These are phyloP conservation scores for Solanum ossicruentum DNA, from an alignment of 257 asterid genomes.

Conservation along the genomic window DNA sequence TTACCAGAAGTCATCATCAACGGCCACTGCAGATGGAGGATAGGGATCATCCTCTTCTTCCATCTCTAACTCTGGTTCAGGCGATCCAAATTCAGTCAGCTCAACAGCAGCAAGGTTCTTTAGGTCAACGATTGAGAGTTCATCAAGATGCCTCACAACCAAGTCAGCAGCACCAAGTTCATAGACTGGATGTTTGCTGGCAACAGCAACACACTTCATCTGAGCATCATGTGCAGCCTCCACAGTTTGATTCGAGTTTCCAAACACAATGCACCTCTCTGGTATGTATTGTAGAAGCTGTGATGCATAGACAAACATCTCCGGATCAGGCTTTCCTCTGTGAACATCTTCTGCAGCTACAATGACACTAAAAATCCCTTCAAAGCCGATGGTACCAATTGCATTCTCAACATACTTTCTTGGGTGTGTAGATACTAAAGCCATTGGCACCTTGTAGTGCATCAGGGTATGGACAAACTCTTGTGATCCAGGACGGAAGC, in stretches of 20 bases:
- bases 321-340: constrained; percentile 95
- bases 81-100: constrained; percentile 45
- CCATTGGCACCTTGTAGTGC: constrained; percentile 87
- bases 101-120: constrained; percentile 80
- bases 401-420: constrained; percentile 60
- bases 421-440: constrained; percentile 82
- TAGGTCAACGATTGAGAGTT: constrained; percentile 74
- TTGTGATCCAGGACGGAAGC: constrained; percentile 74
- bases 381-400: constrained; percentile 50
- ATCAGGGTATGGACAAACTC: constrained; percentile 52
- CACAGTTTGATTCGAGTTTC: constrained; percentile 79
- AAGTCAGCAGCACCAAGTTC: constrained; percentile 92
- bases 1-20: constrained; percentile 68
- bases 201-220: constrained; percentile 93
- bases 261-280: constrained; percentile 81
- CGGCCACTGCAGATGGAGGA: constrained; percentile 35
- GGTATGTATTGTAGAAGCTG: constrained; percentile 74
- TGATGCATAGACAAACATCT: constrained; percentile 84
- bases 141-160: constrained; percentile 69
- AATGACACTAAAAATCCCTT: constrained; percentile 54
- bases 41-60: constrained; percentile 46
- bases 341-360: constrained; percentile 86
- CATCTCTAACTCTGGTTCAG: constrained; percentile 75
- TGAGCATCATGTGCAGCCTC: constrained; percentile 97
- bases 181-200: constrained; percentile 76